phyloP scores from a whole-genome alignment of 345 rosid species.

The Adansonia digitata region DNA sequence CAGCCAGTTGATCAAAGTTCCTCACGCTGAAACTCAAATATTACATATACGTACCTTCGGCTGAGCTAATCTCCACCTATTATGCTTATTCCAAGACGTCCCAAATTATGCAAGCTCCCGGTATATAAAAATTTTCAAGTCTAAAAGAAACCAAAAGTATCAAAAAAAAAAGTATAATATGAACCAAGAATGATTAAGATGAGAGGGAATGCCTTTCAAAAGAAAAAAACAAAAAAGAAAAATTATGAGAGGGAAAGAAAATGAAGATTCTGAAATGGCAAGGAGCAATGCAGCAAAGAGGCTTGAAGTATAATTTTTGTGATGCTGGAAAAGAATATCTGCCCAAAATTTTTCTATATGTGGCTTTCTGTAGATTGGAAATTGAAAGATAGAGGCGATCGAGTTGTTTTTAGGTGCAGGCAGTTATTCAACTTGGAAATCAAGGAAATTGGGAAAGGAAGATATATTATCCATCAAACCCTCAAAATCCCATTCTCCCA shows the following conservation, averaged over 20 bases:
- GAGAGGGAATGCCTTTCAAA: no score
- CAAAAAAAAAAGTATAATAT: not conserved
- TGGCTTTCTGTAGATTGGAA: slow-evolving; percentile 11
- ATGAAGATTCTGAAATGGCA: not conserved
- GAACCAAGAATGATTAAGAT: not conserved
- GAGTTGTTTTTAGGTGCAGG: not conserved
- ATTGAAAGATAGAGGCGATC: slow-evolving; percentile 6
- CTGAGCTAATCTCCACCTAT: slow-evolving; percentile 8
- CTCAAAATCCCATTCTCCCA: slow-evolving; percentile 92
- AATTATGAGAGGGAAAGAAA: not conserved
- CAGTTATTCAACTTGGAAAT: slow-evolving; percentile 61
- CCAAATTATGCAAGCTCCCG: not conserved
- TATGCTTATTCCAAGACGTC: slow-evolving; percentile 13
- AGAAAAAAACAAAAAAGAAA: no score
- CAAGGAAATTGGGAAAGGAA: slow-evolving; percentile 65
- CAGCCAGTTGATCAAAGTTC: not conserved
- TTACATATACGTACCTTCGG: not conserved
- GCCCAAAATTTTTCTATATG: slow-evolving; percentile 21
- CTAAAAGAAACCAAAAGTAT: not conserved
- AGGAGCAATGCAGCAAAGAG: not conserved
- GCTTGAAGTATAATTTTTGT: not conserved
- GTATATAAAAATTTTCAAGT: not conserved
- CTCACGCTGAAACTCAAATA: not conserved
- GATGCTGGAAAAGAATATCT: not conserved
- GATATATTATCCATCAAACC: slow-evolving; percentile 65